Base-by-base conservation (phyloP, 164 flowering plant species). In the Macadamia integrifolia region DNA sequence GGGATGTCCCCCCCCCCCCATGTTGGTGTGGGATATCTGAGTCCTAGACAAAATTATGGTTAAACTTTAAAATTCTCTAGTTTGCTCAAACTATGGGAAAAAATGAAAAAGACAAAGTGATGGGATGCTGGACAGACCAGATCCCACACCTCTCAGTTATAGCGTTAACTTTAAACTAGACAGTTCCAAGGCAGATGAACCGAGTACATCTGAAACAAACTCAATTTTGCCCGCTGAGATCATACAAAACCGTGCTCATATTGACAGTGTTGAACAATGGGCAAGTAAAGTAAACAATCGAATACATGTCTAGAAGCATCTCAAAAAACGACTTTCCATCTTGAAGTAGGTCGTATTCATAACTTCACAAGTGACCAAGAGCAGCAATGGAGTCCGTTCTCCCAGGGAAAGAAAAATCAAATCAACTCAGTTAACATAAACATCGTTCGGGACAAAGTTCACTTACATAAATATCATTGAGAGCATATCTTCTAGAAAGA, bases 381-480 rank as follows among this genome's bases (percentile, higher is more conserved):
- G 46, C 18, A 28, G 40, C 2, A 13, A 63, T n/a, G 44, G 48
- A 63, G 53, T 13, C 9, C 59, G 11, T 9, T 35, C 60, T 9
- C 10, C 35, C 12, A 0, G 6, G 6, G 28, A 35, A 35, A 2
- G 40, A 35, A 2, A 35, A 5, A 35, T 0, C 3, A 5, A 35
- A 35, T 23, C 3, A 58, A 58, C 44, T 11, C 18, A 3, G 0
- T 6, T 40, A 8, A 42, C 10, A 12, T 31, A n/a, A 59, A 63
- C 32, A 43, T 15, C 0, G 63, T 55, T 4, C 15, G 58, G 11
- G 28, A 68, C 63, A 17, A 53, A 14, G 53, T 58, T 55, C 42
- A 79, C 98, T 82, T 64, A 95, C 99, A 77, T 95, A 95, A 29
- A 95, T 95, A 61, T 91, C 98, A 74, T 95, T 91, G n/a, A 91